Evolutionary conservation across 1,139 yeast genomes (phyloP).

Genomic region (Suhomyces guaymorum): DNA sequence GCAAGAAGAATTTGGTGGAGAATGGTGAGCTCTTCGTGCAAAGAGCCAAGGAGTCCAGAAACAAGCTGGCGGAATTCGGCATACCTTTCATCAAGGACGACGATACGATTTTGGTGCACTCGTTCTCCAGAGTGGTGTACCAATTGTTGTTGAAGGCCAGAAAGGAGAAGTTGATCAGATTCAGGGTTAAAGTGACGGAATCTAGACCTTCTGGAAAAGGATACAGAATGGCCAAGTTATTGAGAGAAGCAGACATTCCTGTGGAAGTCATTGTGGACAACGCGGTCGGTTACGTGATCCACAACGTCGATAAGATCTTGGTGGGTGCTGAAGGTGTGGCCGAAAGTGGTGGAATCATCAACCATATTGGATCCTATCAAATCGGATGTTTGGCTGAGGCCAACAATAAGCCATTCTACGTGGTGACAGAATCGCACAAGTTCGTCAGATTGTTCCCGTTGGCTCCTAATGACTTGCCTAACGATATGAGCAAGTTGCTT

Average conservation of each 20-base stretch:
- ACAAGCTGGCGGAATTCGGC: conserved; percentile 85
- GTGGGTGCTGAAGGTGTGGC: conserved; percentile 99
- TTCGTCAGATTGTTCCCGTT: conserved; percentile 95
- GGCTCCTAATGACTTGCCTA: conserved; percentile 88
- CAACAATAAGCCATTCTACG: conserved; percentile 91
- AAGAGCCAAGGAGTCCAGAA: conserved; percentile 88
- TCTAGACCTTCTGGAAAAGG: conserved; percentile 89
- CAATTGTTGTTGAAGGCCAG: conserved; percentile 77
- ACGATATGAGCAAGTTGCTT: conserved; percentile 44
- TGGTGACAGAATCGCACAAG: conserved; percentile 92
- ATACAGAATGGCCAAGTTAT: conserved; percentile 64
- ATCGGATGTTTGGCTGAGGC: conserved; percentile 90
- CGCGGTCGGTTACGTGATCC: conserved; percentile 87
- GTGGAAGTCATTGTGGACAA: conserved; percentile 88
- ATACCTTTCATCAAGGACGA: conserved; percentile 89
- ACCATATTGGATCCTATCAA: conserved; percentile 93
- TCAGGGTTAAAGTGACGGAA: conserved; percentile 90
- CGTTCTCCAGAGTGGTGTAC: conserved; percentile 87
- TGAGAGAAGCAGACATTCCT: conserved; percentile 82
- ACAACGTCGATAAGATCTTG: conserved; percentile 86
- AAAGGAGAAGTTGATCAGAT: conserved; percentile 66
- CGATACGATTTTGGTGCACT: conserved; percentile 86
- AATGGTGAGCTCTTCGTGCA: conserved; percentile 91
- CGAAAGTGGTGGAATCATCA: conserved; percentile 96
- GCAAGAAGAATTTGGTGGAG: conserved; percentile 82